Evolutionary conservation across 805 yeast species (phyloP), one percentile per base, ranked within the genome.

Genomic region (Ogataea dorogensis): DNA sequence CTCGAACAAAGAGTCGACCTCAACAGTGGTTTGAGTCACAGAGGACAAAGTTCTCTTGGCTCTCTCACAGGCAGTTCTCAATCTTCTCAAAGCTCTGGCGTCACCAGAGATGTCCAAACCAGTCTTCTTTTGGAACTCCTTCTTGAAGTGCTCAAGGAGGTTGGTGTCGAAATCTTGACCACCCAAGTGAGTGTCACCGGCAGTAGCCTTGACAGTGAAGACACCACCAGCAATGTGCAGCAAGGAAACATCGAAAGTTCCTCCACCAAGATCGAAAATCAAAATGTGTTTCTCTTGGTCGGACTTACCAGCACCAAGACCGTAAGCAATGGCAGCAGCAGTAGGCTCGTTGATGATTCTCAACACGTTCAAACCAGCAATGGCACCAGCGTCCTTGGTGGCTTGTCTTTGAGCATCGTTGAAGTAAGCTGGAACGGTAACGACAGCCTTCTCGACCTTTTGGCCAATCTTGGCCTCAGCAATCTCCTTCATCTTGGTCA

Each of bases 1-100:
- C 73, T 88, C 96, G 70, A 64, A 87, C 56, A 89, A 72, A 31
- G 97, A 89, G 70, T 89, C 97, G 61, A 89, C 86, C 75, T 89
- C 97, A 51, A 89, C 77, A 24, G 96, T 81, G 51, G 96, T 86
- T 73, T 88, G 96, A 49, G 96, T 87, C 43, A 95, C 85, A 22
- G 96, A 88, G 27, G 97, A 91, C 60, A 89, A 78, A 47, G 97
- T 87, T 79, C 98, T 87, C 94, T 89, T 89, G 50, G 98, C 98
- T 72, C 98, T 84, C 78, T 89, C 98, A 75, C 96, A 88, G 57
- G 97, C 96, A 54, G 97, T 89, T 80, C 97, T 85, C 68, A 89
- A 79, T 81, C 97, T 87, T 79, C 98, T 86, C 65, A 91, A 76
- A 49, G 98, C 94, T 78, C 98, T 86, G 76, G 88, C 96, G 81